Evolutionary conservation across 176 grass and related monocot genomes (phyloP).

Genomic region (Triticum monococcum): DNA sequence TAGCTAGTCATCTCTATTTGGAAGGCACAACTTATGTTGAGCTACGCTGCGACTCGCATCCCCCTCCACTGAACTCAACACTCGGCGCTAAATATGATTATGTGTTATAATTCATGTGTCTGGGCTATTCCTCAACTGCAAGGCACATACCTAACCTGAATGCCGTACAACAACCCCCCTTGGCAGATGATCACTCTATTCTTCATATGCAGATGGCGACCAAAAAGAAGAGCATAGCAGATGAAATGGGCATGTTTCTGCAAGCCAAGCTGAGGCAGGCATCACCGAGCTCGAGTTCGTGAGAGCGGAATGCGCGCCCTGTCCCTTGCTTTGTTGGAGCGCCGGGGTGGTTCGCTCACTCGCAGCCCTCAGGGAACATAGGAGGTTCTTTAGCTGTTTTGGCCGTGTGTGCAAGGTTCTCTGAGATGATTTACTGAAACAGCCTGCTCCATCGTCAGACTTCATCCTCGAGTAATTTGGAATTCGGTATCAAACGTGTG

Average conservation of each 20-base stretch:
- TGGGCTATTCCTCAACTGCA: neutral
- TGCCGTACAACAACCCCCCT: neutral
- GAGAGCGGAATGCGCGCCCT: neutral
- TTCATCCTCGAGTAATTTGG: neutral
- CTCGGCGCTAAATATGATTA: neutral
- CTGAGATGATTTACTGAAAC: constrained; percentile 7
- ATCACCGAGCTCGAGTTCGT: constrained; percentile 54
- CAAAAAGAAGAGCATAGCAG: constrained; percentile 88
- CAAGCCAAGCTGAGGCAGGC: constrained; percentile 75
- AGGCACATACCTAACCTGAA: neutral
- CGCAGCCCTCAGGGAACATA: constrained; percentile 5
- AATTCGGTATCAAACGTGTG: neutral
- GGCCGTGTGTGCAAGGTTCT: constrained; percentile 4
- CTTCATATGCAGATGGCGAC: constrained; percentile 66
- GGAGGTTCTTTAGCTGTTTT: constrained; percentile 14
- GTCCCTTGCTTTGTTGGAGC: neutral
- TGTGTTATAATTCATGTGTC: neutral
- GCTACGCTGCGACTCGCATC: neutral
- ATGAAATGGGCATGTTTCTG: constrained; percentile 56
- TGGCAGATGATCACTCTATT: constrained; percentile 8
- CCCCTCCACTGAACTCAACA: neutral
- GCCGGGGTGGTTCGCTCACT: neutral
- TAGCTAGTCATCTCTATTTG: neutral
- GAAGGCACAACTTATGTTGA: neutral
- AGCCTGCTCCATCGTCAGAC: neutral